These are phyloP conservation scores for Kregervanrija pseudodelftensis DNA, from an alignment of 805 yeast species.

Conservation along the genomic window DNA sequence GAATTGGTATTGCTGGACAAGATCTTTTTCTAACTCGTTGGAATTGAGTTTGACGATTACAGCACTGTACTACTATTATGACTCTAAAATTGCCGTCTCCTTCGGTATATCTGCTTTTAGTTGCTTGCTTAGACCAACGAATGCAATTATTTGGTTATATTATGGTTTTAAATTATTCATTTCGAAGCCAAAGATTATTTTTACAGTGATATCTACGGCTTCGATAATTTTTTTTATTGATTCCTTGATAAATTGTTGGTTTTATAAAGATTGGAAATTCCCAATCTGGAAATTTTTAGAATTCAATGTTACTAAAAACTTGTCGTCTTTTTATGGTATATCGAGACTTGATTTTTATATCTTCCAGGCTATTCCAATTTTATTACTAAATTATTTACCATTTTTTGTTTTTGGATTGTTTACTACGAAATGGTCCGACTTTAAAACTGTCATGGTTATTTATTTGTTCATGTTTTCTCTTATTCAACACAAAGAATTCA, in stretches of 20 bases:
- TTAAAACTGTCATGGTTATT: slow-evolving; percentile 24
- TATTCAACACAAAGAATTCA: slow-evolving; percentile 80
- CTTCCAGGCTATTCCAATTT: slow-evolving; percentile 73
- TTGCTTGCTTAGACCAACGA: slow-evolving; percentile 80
- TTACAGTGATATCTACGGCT: slow-evolving; percentile 7
- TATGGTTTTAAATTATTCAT: slow-evolving; percentile 38
- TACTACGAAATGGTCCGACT: slow-evolving; percentile 12
- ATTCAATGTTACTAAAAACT: slow-evolving; percentile 67
- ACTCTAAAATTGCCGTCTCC: not conserved
- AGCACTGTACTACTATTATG: slow-evolving; percentile 61
- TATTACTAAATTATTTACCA: slow-evolving; percentile 63
- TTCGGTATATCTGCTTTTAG: slow-evolving; percentile 50
- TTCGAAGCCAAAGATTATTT: slow-evolving; percentile 3
- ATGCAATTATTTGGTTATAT: slow-evolving; percentile 65
- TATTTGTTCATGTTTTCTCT: slow-evolving; percentile 54
- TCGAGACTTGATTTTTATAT: slow-evolving; percentile 83
- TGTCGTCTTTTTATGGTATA: slow-evolving; percentile 78
- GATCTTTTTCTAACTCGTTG: slow-evolving; percentile 81
- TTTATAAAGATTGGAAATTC: slow-evolving; percentile 48
- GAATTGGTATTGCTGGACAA: slow-evolving; percentile 72
- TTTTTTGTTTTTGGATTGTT: slow-evolving; percentile 40
- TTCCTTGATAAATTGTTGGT: slow-evolving; percentile 45
- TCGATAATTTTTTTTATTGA: slow-evolving; percentile 30
- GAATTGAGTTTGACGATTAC: slow-evolving; percentile 66
- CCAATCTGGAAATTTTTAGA: slow-evolving; percentile 67